phyloP scores from a whole-genome alignment of 768 basidiomycete species.

The Tylopilus intermedius region DNA sequence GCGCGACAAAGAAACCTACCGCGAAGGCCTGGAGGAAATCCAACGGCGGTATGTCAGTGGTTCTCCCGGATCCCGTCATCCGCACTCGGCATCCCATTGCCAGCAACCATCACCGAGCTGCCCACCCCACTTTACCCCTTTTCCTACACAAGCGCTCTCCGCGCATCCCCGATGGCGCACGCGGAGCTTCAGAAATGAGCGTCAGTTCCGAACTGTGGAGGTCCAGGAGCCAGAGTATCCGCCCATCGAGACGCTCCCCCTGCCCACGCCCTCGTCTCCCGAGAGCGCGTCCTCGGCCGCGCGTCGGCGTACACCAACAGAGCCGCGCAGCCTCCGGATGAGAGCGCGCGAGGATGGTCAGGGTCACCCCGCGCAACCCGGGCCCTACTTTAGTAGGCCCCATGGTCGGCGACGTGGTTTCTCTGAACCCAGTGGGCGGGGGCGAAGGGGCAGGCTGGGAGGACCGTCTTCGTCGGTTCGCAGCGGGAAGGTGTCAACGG shows the following conservation, averaged over 20 bases:
- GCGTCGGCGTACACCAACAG: conserved; percentile 9
- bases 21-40: conserved; percentile 12
- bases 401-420: conserved; percentile 4
- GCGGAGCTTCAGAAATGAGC: background rate
- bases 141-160: conserved; percentile 1
- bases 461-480: background rate
- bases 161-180: conserved; percentile 19
- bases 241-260: conserved; percentile 16
- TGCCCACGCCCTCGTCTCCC: conserved; percentile 6
- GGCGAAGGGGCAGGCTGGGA: background rate
- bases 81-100: background rate
- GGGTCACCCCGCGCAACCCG: background rate
- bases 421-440: conserved; percentile 3
- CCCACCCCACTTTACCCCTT: background rate
- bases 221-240: conserved; percentile 8
- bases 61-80: background rate
- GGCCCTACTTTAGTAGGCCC: background rate
- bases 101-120: background rate
- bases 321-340: conserved; percentile 6
- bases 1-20: conserved; percentile 4
- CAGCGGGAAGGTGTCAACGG: background rate
- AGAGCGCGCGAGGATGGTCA: background rate
- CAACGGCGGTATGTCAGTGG: conserved; percentile 2
- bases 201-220: background rate
- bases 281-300: background rate